Base-by-base conservation (phyloP, 345 rosid species). In the Stellera chamaejasme region DNA sequence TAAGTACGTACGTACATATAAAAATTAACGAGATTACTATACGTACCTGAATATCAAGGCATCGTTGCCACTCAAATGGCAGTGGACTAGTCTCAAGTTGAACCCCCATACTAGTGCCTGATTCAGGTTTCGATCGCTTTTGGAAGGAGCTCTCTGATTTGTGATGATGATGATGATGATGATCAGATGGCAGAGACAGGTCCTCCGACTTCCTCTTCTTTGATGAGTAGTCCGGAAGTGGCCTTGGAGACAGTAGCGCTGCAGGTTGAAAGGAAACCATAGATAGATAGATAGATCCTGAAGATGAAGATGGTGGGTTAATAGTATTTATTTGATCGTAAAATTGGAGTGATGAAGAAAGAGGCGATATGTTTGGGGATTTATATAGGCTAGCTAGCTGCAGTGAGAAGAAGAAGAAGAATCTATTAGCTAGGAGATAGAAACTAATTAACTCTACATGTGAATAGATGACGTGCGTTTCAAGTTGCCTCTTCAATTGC, bases 21-120 rank as follows among this genome's bases (percentile, higher is more conserved):
- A 19, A 27, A 52, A 26, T 10, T 11, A 13, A 10, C 13, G 27
- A 10, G n/a, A 55, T 43, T 39, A 43, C 6, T 28, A 53, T 54
- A 16, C 42, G 25, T 70, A 86, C 96, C 89, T 87, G 83, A 53
- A 79, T 75, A 78, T 80, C 85, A 9, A 80, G 76, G 56, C 76
- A 75, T 46, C 81, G 51, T 48, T 79, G 85, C 85, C 88, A 79
- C 71, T 75, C 85, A 32, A 25, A 54, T 63, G 85, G 77, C 49
- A 72, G 50, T 5, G 84, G 88, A 28, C 23, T 19, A 19, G 73
- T 67, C 67, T 72, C 82, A 11, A 71, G 78, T 48, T 81, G 87
- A 15, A 66, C 78, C 56, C 77, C 78, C 47, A 69, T 70, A 51
- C 71, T 75, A 9, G 43, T 61, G 64, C 6, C 57, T 57, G 56